Evolutionary conservation across 2,329 filamentous ascomycete genomes (phyloP).

Genomic region (Pyrenophora graminea): DNA sequence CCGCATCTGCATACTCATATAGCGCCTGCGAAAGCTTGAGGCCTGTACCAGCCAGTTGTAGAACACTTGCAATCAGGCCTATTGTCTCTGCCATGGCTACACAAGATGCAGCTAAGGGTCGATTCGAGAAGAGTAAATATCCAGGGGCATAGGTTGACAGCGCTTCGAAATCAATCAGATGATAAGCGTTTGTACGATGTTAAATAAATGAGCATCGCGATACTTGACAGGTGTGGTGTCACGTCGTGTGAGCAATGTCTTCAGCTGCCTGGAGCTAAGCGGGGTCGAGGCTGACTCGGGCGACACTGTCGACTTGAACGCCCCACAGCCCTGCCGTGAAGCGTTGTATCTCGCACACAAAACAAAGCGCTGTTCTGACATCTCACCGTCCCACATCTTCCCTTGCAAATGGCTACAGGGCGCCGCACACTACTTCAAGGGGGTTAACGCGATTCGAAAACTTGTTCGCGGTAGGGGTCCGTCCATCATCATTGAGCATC

Average conservation of each 20-base stretch:
- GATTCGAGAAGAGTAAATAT: too few species aligned
- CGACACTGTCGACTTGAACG: too few species aligned
- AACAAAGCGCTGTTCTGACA: too few species aligned
- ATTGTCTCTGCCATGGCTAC: constrained; percentile 30
- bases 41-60: constrained; percentile 37
- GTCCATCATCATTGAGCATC: constrained; percentile 29
- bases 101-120: neutral
- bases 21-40: constrained; percentile 36
- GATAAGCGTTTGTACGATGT: too few species aligned
- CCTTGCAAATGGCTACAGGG: neutral
- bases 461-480: constrained; percentile 7
- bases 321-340: too few species aligned
- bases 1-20: constrained; percentile 38
- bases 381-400: too few species aligned
- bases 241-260: neutral
- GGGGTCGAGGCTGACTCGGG: constrained; percentile 3
- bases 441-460: constrained; percentile 9
- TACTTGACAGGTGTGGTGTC: neutral
- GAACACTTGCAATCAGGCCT: constrained; percentile 36
- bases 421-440: neutral
- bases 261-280: neutral
- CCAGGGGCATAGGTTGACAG: neutral
- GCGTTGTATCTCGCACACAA: too few species aligned
- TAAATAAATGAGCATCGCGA: neutral
- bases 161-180: neutral